Conservation (phyloP, 176 grass and related monocot species). For the Raddia guianensis region DNA sequence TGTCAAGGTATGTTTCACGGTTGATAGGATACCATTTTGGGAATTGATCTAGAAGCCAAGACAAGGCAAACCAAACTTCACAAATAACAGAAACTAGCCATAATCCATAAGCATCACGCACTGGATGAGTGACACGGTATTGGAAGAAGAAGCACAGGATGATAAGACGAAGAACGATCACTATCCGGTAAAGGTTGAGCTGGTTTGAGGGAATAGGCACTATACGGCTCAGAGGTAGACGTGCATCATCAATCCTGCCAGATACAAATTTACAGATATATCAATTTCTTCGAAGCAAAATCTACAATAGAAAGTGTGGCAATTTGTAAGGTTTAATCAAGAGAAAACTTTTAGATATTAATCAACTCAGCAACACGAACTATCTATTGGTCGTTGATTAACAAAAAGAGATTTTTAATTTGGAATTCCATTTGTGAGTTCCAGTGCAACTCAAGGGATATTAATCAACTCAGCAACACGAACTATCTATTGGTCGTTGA, state of each 20-base stretch:
- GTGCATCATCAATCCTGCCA: conserved; percentile 96
- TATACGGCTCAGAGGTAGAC: conserved; percentile 87
- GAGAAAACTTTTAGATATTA: neutral
- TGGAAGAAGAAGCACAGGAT: conserved; percentile 99
- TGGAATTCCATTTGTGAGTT: neutral
- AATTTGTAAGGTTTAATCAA: conserved; percentile 4
- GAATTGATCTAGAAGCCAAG: conserved; percentile 99
- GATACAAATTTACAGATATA: conserved; percentile 33
- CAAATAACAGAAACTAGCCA: conserved; percentile 98
- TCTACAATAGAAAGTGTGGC: neutral
- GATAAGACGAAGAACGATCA: conserved; percentile 97
- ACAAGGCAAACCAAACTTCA: conserved; percentile 99
- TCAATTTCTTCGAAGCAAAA: conserved; percentile 37
- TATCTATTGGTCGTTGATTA: neutral
- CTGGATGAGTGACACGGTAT: conserved; percentile 96
- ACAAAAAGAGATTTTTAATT: neutral
- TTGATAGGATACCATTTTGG: conserved; percentile 99
- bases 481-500: too few relatives aligned
- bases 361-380: conserved; percentile 8
- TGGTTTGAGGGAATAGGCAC: conserved; percentile 91
- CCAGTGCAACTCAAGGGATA: neutral
- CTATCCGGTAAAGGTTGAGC: conserved; percentile 90
- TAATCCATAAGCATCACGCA: conserved; percentile 83
- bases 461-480: too few relatives aligned
- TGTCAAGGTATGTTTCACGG: conserved; percentile 94